These are phyloP conservation scores for Phlegmacium glaucopus DNA, from an alignment of 768 basidiomycete genomes.

Conservation along the genomic window DNA sequence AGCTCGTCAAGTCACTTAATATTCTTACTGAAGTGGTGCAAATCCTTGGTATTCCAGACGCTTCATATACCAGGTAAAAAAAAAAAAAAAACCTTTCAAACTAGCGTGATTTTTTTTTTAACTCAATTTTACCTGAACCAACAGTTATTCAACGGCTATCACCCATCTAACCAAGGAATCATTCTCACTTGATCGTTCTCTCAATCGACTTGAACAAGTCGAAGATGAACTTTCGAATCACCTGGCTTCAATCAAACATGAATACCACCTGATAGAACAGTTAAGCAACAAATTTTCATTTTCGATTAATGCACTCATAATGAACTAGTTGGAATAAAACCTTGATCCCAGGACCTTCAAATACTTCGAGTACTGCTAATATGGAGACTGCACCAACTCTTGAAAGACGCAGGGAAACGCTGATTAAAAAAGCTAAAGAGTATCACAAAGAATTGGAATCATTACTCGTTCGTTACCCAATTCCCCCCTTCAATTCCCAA, in stretches of 20 bases:
- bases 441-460: slow-evolving; percentile 38
- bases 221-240: slow-evolving; percentile 36
- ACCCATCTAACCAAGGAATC: slow-evolving; percentile 28
- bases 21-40: slow-evolving; percentile 23
- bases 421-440: slow-evolving; percentile 46
- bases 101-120: neutral
- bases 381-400: slow-evolving; percentile 24
- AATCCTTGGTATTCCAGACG: slow-evolving; percentile 31
- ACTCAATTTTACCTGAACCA: too few relatives aligned
- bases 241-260: slow-evolving; percentile 30
- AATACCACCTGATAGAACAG: slow-evolving; percentile 35
- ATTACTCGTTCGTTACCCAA: slow-evolving; percentile 26
- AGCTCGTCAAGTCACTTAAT: slow-evolving; percentile 19
- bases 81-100: neutral
- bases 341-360: slow-evolving; percentile 20
- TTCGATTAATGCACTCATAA: neutral
- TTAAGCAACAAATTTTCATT: too few relatives aligned
- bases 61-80: slow-evolving; percentile 31
- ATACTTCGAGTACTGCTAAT: too few relatives aligned
- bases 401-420: slow-evolving; percentile 36
- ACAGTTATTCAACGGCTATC: slow-evolving; percentile 38
- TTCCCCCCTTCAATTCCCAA: neutral
- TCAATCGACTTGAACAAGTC: slow-evolving; percentile 29
- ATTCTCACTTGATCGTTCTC: slow-evolving; percentile 26
- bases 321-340: slow-evolving; percentile 32